A percentile compares a stretch with the other conserved stretches of the same genome.
phyloP scores from a whole-genome alignment of 495 filamentous ascomycete genomes.

The Aspergillus bertholletiae region DNA sequence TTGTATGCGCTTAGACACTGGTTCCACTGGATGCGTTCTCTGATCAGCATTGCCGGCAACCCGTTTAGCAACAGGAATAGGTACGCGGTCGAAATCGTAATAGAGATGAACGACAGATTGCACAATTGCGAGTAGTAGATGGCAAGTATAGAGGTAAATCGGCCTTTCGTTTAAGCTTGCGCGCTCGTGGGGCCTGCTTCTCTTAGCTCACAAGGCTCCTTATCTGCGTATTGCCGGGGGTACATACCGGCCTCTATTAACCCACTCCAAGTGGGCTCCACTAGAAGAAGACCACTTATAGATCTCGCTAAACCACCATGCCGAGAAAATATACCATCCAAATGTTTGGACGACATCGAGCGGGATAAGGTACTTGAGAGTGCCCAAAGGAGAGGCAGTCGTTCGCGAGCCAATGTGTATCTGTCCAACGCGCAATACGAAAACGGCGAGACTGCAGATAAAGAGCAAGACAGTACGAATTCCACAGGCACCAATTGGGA shows the following conservation, averaged over 20 bases:
- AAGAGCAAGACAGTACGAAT: conserved; percentile 71
- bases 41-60: conserved; percentile 29
- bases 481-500: conserved; percentile 72
- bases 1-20: conserved; percentile 33
- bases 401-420: conserved; percentile 70
- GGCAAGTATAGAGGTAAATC: conserved; percentile 71
- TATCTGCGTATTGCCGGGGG: neutral
- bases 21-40: conserved; percentile 32
- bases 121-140: conserved; percentile 61
- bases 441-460: conserved; percentile 60
- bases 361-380: conserved; percentile 53
- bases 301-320: conserved; percentile 74
- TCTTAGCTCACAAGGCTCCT: conserved; percentile 4
- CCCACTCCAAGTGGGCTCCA: conserved; percentile 64
- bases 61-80: conserved; percentile 47
- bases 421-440: conserved; percentile 82
- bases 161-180: conserved; percentile 82
- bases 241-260: conserved; percentile 60
- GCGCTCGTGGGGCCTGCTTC: conserved; percentile 58
- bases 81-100: conserved; percentile 69
- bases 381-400: conserved; percentile 61
- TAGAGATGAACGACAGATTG: conserved; percentile 70
- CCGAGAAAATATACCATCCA: conserved; percentile 71
- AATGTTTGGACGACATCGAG: conserved; percentile 63
- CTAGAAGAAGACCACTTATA: conserved; percentile 74